Conservation (phyloP, 2,329 filamentous ascomycete species). For the Trichophyton mentagrophytes region DNA sequence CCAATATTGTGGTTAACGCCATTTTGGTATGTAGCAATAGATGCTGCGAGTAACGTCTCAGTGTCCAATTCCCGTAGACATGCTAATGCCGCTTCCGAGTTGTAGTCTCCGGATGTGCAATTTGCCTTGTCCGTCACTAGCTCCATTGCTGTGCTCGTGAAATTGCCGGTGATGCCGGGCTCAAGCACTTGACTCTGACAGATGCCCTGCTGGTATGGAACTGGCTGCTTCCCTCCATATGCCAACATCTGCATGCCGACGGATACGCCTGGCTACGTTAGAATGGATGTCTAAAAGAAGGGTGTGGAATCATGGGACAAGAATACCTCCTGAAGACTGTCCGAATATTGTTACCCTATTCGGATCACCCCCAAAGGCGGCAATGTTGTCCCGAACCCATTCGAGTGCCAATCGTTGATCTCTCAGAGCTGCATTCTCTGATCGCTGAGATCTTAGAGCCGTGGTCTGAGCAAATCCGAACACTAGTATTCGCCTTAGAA, state of each 20-base stretch:
- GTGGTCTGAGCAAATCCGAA: constrained; percentile 62
- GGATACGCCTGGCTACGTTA: constrained; percentile 23
- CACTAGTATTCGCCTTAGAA: neutral
- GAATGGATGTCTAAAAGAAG: neutral
- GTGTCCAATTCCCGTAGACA: constrained; percentile 38
- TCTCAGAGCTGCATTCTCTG: constrained; percentile 48
- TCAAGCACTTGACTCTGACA: constrained; percentile 40
- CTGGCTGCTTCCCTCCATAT: constrained; percentile 33
- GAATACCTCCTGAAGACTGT: constrained; percentile 46
- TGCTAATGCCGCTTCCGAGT: constrained; percentile 33
- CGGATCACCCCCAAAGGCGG: constrained; percentile 43
- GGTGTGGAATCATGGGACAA: neutral
- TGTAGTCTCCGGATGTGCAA: constrained; percentile 32
- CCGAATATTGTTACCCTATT: constrained; percentile 68
- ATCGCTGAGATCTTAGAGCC: constrained; percentile 54
- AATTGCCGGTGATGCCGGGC: constrained; percentile 38
- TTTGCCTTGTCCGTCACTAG: constrained; percentile 31
- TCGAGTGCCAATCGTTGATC: constrained; percentile 47
- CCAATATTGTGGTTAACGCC: constrained; percentile 21
- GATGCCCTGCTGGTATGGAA: constrained; percentile 37
- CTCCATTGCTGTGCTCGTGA: constrained; percentile 37
- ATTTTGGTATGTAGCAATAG: constrained; percentile 30
- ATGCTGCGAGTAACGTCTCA: constrained; percentile 32
- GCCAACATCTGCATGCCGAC: constrained; percentile 39
- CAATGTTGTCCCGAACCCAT: constrained; percentile 45